Conservation (phyloP, 352 stramenopile genomes). For the Lagenidium giganteum region DNA sequence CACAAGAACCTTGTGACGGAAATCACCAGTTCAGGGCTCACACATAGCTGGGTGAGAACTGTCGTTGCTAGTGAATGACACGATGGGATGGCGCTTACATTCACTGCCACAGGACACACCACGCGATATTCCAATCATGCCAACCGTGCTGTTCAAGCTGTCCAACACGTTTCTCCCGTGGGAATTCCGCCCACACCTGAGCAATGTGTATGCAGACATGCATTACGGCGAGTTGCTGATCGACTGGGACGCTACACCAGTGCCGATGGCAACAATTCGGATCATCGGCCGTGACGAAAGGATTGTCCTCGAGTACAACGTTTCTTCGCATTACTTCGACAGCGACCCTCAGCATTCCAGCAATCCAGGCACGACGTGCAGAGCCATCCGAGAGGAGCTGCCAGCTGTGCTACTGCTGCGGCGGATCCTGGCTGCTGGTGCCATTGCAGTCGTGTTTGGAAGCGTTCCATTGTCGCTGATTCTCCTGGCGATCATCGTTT, state of each 20-base stretch:
- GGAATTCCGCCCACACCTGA: conserved; percentile 18
- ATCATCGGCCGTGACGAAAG: conserved; percentile 17
- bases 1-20: conserved; percentile 19
- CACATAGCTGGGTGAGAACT: conserved; percentile 58
- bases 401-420: conserved; percentile 8
- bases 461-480: conserved; percentile 12
- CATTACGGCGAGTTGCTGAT: conserved; percentile 80
- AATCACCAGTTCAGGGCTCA: conserved; percentile 82
- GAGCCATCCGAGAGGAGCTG: conserved; percentile 18
- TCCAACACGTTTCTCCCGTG: conserved; percentile 25
- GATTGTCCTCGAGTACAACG: conserved; percentile 16
- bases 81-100: too few species aligned
- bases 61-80: neutral
- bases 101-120: conserved; percentile 2
- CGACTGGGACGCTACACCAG: conserved; percentile 33
- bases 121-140: neutral
- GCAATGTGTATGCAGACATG: conserved; percentile 35
- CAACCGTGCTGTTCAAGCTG: conserved; percentile 9
- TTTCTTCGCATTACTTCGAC: conserved; percentile 24
- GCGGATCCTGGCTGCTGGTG: conserved; percentile 5
- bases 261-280: conserved; percentile 18
- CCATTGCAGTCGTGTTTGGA: too few species aligned
- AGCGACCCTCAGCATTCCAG: neutral
- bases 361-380: conserved; percentile 11
- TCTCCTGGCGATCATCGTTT: conserved; percentile 8